Evolutionary conservation across 2,329 filamentous ascomycete species (phyloP), one percentile per base, ranked within the genome.

Genomic region (Ophiognomonia clavigignenti-juglandacearum): DNA sequence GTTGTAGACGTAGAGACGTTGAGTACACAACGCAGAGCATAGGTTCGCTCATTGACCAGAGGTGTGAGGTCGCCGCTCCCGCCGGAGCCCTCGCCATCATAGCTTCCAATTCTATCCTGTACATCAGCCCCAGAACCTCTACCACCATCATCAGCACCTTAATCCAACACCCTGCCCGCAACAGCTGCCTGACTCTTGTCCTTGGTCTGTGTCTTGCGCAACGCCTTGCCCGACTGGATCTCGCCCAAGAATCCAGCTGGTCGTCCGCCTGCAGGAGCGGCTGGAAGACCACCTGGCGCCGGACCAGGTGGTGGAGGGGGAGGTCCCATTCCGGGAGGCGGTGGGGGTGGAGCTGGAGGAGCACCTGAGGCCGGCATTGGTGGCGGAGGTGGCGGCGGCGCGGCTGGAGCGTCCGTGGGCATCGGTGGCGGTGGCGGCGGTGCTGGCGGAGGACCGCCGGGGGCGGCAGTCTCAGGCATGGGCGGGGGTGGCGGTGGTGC

Each of bases 191-290:
- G 67, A 66, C 91, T 96, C 65, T 83, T 84, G 66, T 98, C 93
- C 66, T 88, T 91, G 1, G 93, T 97, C 64, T 85, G 73, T 20
- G 90, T 89, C 75, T 97, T 97, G 73, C 78, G 90, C 61, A 98
- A 71, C 3, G 82, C 67, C 66, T 67, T 90, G 36, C 93, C 92
- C 53, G 81, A 70, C 61, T 92, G 83, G 52, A 98, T 97, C 63
- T 96, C 82, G 50, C 83, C 83, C 54, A 98, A 66, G 59, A 98
- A 75, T 1, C 82, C 81, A 18, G 78, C 60, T 18, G 81, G 80
- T 23, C 77, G 72, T 1, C 70, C 76, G 24, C 68, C 65, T 31
- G 60, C 52, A 16, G 64, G 58, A 2, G 72, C 66, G 64, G 75
- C 54, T 16, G 42, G 38, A 39, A 42, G 4, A 6, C 16, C 45